Evolutionary conservation across 148 eudicot species (phyloP).

Genomic region (Pouteria glomerata): DNA sequence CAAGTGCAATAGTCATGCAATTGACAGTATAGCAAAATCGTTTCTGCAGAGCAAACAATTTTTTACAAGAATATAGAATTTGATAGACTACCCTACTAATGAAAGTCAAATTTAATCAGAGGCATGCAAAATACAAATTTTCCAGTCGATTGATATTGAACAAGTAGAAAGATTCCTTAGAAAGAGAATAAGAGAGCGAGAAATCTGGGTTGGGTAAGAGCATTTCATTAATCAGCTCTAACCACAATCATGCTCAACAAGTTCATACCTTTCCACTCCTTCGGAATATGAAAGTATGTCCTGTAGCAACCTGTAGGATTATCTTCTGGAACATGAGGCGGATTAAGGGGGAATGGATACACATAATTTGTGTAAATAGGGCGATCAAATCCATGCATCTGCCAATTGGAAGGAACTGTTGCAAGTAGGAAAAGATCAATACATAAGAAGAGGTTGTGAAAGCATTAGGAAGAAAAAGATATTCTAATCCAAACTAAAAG

Average conservation of each 20-base stretch:
- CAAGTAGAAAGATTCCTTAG: background rate
- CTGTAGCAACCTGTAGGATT: conserved; percentile 97
- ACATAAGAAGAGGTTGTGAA: conserved; percentile 1
- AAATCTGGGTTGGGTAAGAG: background rate
- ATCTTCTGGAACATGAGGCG: conserved; percentile 86
- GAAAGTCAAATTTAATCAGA: too few species aligned
- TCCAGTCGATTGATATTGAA: too few species aligned
- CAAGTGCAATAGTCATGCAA: background rate
- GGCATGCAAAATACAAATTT: too few species aligned
- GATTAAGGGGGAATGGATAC: conserved; percentile 83
- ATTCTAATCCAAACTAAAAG: background rate
- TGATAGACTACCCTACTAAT: background rate
- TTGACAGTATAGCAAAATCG: background rate
- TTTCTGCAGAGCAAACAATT: background rate
- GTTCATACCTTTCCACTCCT: conserved; percentile 81
- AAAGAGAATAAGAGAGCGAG: background rate
- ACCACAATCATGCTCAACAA: background rate
- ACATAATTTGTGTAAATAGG: conserved; percentile 82
- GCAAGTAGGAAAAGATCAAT: conserved; percentile 15
- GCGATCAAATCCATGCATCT: conserved; percentile 87
- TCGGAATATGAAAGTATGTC: conserved; percentile 62
- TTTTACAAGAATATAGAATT: background rate
- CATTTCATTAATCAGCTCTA: background rate
- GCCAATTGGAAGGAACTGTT: conserved; percentile 97
- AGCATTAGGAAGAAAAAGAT: conserved; percentile 1